Conservation (phyloP, 768 basidiomycete genomes). For the Lactarius akahatsu region DNA sequence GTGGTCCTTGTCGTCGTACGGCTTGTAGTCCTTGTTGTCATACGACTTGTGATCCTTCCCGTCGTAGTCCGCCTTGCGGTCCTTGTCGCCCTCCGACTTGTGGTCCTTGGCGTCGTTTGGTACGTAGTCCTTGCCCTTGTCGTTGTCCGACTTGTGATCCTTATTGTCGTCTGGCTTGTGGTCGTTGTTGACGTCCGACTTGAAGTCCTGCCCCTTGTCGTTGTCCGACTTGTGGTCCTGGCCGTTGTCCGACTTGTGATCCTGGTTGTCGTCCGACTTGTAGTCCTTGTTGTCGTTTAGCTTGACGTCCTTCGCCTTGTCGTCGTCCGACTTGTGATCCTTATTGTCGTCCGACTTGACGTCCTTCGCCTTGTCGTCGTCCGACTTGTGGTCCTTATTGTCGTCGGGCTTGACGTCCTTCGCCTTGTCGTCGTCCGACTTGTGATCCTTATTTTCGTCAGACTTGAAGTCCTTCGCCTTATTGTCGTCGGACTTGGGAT, state of each 20-base stretch:
- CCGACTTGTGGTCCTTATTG: not conserved
- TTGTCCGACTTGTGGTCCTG: not conserved
- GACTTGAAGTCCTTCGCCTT: not conserved
- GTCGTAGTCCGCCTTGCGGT: not conserved
- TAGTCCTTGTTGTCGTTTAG: not conserved
- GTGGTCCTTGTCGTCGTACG: not conserved
- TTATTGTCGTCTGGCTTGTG: not conserved
- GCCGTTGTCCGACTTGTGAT: not conserved
- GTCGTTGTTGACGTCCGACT: not conserved
- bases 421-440: not conserved
- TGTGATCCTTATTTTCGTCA: not conserved
- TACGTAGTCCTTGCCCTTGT: not conserved
- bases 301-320: not conserved
- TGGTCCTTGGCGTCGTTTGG: not conserved
- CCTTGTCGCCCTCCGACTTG: not conserved
- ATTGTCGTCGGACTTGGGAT: not conserved
- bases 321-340: not conserved
- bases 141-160: not conserved
- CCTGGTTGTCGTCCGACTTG: not conserved
- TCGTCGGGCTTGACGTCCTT: too few species aligned
- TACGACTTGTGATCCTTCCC: too few species aligned
- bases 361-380: not conserved
- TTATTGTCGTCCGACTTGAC: too few species aligned
- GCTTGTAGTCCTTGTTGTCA: not conserved
- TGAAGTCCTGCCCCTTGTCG: not conserved